Conservation (phyloP, 257 asterid species). For the Gentiana dahurica region DNA sequence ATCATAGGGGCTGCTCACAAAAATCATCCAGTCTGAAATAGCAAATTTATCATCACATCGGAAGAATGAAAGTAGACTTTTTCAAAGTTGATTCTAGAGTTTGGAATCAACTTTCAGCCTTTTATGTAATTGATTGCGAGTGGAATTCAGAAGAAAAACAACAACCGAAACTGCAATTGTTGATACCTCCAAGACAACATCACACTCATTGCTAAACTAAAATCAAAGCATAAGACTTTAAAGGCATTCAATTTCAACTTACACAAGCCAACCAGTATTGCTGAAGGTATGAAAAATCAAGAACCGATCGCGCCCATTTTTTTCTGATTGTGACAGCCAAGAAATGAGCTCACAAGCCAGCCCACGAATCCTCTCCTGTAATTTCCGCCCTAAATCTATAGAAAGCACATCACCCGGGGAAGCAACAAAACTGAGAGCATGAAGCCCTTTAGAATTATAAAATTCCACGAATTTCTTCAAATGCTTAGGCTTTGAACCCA, state of each 20-base stretch:
- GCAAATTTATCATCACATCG: no score
- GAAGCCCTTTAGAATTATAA: constrained; percentile 58
- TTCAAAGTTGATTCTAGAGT: no score
- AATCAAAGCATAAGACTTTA: background rate
- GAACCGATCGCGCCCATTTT: constrained; percentile 42
- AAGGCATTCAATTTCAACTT: constrained; percentile 26
- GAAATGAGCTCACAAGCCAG: constrained; percentile 43
- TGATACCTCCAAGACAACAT: background rate
- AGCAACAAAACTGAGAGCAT: constrained; percentile 56
- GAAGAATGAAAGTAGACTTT: no score
- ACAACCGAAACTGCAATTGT: no score
- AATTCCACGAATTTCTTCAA: constrained; percentile 55
- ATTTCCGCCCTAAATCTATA: constrained; percentile 55
- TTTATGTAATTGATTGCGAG: no score
- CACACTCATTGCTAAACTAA: background rate
- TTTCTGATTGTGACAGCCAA: constrained; percentile 44
- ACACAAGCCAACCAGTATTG: constrained; percentile 96
- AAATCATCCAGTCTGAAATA: no score
- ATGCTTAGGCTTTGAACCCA: constrained; percentile 67
- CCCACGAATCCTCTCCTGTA: constrained; percentile 43
- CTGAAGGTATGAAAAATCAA: constrained; percentile 82
- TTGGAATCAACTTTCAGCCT: no score
- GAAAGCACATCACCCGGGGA: constrained; percentile 68
- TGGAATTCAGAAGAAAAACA: no score
- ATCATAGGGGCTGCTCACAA: no score